Conservation (phyloP, 2,329 filamentous ascomycete species). For the Xylaria arbuscula region DNA sequence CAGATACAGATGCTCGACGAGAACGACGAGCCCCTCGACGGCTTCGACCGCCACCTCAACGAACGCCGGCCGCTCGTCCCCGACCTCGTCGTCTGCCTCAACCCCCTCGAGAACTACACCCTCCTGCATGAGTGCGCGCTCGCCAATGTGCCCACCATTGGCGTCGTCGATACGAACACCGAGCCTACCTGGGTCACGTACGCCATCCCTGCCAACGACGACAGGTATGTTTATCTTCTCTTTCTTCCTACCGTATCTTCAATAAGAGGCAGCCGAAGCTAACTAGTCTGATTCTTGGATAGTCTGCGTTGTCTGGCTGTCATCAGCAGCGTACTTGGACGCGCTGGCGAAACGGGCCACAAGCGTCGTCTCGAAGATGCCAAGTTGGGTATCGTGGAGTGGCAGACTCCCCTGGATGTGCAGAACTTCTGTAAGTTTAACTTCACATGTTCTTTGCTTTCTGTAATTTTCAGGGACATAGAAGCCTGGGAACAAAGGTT, state of each 20-base stretch:
- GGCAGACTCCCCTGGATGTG: constrained; percentile 62
- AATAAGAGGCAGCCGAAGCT: neutral
- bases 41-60: constrained; percentile 73
- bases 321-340: constrained; percentile 85
- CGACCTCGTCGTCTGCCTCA: constrained; percentile 91
- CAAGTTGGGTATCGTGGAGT: constrained; percentile 70
- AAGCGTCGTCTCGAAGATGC: constrained; percentile 73
- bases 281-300: constrained; percentile 11
- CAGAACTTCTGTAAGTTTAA: constrained; percentile 51
- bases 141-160: constrained; percentile 91
- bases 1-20: constrained; percentile 81
- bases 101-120: constrained; percentile 91
- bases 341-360: constrained; percentile 84
- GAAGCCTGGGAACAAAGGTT: neutral
- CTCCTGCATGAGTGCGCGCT: constrained; percentile 90
- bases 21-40: constrained; percentile 68
- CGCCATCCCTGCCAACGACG: constrained; percentile 95
- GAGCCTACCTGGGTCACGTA: constrained; percentile 97
- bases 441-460: no score
- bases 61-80: constrained; percentile 78
- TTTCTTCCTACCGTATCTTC: neutral
- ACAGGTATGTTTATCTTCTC: constrained; percentile 70
- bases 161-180: constrained; percentile 91
- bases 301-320: constrained; percentile 85
- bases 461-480: neutral